Evolutionary conservation across 2,329 filamentous ascomycete species (phyloP), one percentile per base, ranked within the genome.

Genomic region (Arthrobotrys musiformis): DNA sequence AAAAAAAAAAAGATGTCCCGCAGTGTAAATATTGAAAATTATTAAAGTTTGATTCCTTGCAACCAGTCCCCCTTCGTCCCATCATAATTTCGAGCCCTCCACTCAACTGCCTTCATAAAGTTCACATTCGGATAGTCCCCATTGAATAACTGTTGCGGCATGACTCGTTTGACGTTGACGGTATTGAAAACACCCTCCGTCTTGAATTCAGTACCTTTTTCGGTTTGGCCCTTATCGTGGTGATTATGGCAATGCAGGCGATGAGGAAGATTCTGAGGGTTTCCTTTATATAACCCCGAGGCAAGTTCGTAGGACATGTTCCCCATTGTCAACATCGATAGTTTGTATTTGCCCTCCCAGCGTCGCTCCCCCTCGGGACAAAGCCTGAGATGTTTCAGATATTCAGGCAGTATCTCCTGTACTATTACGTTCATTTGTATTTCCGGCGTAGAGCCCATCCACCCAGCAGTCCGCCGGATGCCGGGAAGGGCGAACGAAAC

Each of bases 71-170:
- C 52, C 17, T 9, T 40, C 4, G 26, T 19, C 2, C n/a, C n/a
- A 54, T 61, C 46, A 17, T 69, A 76, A 35, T 76, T 76, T n/a
- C 72, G 35, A 5, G 11, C 13, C 40, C 64, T 44, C 72, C 72
- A 76, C 19, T 76, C 72, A 2, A 15, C 17, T 4, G 48, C 37
- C 22, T 44, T 64, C 33, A 70, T 50, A 3, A 69, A 44, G 15
- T 35, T 19, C 2, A 76, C 4, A 13, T 44, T 28, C 1, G 48
- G 24, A 70, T 42, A 66, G 11, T 50, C 37, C 7, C 48, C 64
- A 15, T 64, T 22, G 15, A 24, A 60, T 11, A 70, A 35, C 30
- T 48, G n/a, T 9, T 60, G 40, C 13, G 60, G 26, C 15, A 40
- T 5, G 4, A 76, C 17, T 22, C 44, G 40, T 52, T 50, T 58